Percentiles rank a stretch among this genome's conserved stretches.
Evolutionary conservation across 768 basidiomycete genomes (phyloP).

Genomic region (Suillus fuscotomentosus): DNA sequence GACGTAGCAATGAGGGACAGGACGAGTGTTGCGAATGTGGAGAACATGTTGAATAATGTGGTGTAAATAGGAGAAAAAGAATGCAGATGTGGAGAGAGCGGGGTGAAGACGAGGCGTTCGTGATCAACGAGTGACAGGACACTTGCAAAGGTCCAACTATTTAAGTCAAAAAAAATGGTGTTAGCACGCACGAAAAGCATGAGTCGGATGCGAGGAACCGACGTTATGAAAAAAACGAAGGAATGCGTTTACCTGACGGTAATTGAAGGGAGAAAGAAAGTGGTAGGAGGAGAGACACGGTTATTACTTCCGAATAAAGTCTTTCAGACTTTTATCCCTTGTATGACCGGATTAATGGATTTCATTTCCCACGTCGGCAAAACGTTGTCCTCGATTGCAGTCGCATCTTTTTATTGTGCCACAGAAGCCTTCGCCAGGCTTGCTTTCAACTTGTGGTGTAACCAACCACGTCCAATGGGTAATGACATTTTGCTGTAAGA

Average conservation of each 20-base stretch:
- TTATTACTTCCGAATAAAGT: conserved; percentile 11
- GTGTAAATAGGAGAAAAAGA: conserved; percentile 25
- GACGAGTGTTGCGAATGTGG: conserved; percentile 36
- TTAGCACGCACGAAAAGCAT: conserved; percentile 20
- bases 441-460: not conserved
- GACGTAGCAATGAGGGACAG: conserved; percentile 43
- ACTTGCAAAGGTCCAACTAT: conserved; percentile 5
- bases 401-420: too few relatives aligned
- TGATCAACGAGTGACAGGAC: conserved; percentile 7
- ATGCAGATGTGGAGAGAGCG: conserved; percentile 16
- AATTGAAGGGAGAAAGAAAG: conserved; percentile 10
- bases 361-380: conserved; percentile 8
- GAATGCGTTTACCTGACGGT: conserved; percentile 12
- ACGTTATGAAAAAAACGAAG: conserved; percentile 15
- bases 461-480: not conserved
- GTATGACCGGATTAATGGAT: not conserved
- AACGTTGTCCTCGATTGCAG: not conserved
- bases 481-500: not conserved
- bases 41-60: conserved; percentile 30
- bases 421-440: not conserved
- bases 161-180: conserved; percentile 11
- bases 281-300: conserved; percentile 5
- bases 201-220: not conserved
- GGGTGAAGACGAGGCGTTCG: conserved; percentile 25
- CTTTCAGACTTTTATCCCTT: conserved; percentile 3